These are phyloP conservation scores for Fusarium sp. DNA, from an alignment of 2,329 filamentous ascomycete species.

Conservation along the genomic window DNA sequence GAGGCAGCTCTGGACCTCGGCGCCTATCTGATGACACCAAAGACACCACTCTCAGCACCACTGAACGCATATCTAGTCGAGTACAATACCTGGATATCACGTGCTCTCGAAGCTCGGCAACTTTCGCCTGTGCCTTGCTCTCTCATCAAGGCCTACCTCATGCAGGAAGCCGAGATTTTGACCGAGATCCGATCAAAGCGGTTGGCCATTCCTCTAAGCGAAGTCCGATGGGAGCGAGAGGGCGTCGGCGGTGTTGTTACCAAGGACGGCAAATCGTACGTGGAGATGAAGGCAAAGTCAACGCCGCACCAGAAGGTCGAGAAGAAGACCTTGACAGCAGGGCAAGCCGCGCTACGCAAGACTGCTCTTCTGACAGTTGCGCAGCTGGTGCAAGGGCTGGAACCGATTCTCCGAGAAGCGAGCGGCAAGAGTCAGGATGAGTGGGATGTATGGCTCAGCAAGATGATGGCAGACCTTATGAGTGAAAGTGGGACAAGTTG, in stretches of 20 bases:
- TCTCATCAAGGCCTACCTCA: slow-evolving; percentile 77
- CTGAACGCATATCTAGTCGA: slow-evolving; percentile 86
- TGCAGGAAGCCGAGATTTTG: slow-evolving; percentile 82
- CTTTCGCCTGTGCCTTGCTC: slow-evolving; percentile 83
- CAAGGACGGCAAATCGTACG: slow-evolving; percentile 70
- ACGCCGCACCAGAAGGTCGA: slow-evolving; percentile 50
- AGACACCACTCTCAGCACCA: slow-evolving; percentile 83
- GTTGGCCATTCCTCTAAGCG: slow-evolving; percentile 86
- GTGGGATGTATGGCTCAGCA: slow-evolving; percentile 90
- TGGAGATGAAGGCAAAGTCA: slow-evolving; percentile 65
- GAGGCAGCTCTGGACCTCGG: slow-evolving; percentile 77
- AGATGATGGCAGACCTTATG: slow-evolving; percentile 87
- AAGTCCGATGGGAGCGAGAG: slow-evolving; percentile 89
- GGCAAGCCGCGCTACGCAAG: slow-evolving; percentile 79
- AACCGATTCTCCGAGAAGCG: slow-evolving; percentile 83
- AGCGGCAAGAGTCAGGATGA: slow-evolving; percentile 91
- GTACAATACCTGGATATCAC: slow-evolving; percentile 85
- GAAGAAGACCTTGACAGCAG: slow-evolving; percentile 69
- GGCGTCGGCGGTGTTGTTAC: slow-evolving; percentile 73
- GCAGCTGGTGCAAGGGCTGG: slow-evolving; percentile 86
- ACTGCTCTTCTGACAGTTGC: slow-evolving; percentile 86
- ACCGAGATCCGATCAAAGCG: slow-evolving; percentile 78
- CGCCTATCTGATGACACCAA: slow-evolving; percentile 84
- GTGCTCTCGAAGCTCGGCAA: slow-evolving; percentile 78
- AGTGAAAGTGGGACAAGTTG: slow-evolving; percentile 81